Evolutionary conservation across 495 filamentous ascomycete species (phyloP), one percentile per base, ranked within the genome.

Genomic region (Xylaria palmicola): DNA sequence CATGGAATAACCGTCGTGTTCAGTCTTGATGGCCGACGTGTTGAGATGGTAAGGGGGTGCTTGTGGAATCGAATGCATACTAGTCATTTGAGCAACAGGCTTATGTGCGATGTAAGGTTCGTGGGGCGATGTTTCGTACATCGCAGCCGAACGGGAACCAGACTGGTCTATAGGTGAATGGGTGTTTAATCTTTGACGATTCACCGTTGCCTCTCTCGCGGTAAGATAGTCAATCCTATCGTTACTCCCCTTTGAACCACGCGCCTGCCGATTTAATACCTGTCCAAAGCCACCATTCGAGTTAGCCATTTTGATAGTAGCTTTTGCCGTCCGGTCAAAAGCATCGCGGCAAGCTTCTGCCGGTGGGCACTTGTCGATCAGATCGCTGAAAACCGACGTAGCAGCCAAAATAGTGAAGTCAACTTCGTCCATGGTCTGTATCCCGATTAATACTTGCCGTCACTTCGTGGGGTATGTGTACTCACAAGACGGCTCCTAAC

Each of bases 371-470:
- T 81, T 81, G 30, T 80, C 78, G 45, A 80, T 80, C 17, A 81
- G 69, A 57, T 80, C 79, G 0, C 74, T 77, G 43, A 81, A 79
- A 22, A 81, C 77, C 3, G 79, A 97, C 17, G 88, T 97, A 22
- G 92, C 93, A n/a, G 93, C 91, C 51, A 97, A 83, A 20, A 97
- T 90, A 9, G 93, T 97, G 69, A 96, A 96, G 68, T 98, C 93
- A 19, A 98, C 91, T 68, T 97, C 93, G 64, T 97, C 93, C 74
- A 96, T 87, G 5, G 90, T 88, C 90, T 94, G 65, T 10, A 59
- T 17, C n/a, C 40, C 51, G 66, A 19, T 80, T 62, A 83, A 75
- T 58, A 62, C 37, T 7, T 53, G 19, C 34, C 3, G 7, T 57
- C 22, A 48, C 26, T 7, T 44, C 34, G 4, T 55, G 9, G 24